Evolutionary conservation across 345 rosid species (phyloP), one percentile per base, ranked within the genome.

Genomic region (Eucalyptus polyanthemos): DNA sequence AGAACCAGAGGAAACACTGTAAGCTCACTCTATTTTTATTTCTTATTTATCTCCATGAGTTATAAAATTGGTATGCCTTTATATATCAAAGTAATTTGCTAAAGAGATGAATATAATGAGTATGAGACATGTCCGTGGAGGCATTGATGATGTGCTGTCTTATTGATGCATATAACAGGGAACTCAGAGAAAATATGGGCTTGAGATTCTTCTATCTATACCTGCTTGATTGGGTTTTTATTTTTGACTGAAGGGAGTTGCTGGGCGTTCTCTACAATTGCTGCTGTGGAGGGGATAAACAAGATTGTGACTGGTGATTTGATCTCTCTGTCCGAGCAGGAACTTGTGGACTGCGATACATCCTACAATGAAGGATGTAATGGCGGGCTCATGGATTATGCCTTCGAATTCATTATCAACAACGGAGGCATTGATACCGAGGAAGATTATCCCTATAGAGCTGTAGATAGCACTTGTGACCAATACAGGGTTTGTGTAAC

Each of bases 361-460:
- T 69, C 94, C 7, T 95, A 95, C 76, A 97, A 97, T 80, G 92
- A 95, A 92, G 99, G 99, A 50, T 97, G 99, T 90, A 95, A 95
- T 87, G 99, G 99, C 4, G 99, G 99, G 86, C 94, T 97, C 37
- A 97, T 98, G 98, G 99, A 98, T 89, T 95, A 97, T 90, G 99
- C 93, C 14, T 98, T 95, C 67, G 94, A 98, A 88, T 98, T 98
- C 93, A 98, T 96, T 80, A 97, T 98, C 83, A 92, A 94, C 51
- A 97, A 98, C 86, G 99, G 98, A 5, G 99, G 99, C 51, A 93
- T 98, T 62, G 99, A 97, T 92, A 60, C 95, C 0, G 99, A 98
- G 27, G 92, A 93, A 54, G 99, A 98, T 92, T 98, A 97, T 67
- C 99, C 99, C 11, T 98, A 97, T 94, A 86, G 11, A 8, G 99